These are phyloP conservation scores for Trichophyton benhamiae DNA, from an alignment of 2,329 filamentous ascomycete genomes.

Conservation along the genomic window DNA sequence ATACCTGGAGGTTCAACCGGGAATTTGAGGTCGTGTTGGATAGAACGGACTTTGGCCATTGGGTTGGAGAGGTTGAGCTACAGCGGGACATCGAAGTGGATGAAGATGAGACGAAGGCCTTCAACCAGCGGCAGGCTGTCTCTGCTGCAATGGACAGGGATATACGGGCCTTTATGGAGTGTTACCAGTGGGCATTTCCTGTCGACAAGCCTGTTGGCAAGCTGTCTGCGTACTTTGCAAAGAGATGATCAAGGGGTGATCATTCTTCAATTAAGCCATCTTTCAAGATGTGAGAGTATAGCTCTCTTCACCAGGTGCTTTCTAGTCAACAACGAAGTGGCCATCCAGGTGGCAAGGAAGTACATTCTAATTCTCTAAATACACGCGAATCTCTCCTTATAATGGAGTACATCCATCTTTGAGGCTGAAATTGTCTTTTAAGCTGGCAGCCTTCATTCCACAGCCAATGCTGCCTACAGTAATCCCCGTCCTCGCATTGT, in stretches of 20 bases:
- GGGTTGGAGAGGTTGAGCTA: conserved; percentile 24
- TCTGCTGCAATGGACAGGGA: conserved; percentile 12
- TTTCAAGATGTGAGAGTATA: too few species aligned
- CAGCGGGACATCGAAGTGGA: conserved; percentile 13
- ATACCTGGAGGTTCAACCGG: conserved; percentile 19
- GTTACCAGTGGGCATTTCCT: conserved; percentile 18
- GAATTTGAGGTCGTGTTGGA: conserved; percentile 22
- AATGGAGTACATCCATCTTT: too few species aligned
- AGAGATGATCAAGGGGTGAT: background rate
- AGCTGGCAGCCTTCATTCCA: too few species aligned
- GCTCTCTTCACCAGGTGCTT: too few species aligned
- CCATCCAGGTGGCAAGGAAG: too few species aligned
- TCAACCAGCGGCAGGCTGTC: conserved; percentile 3
- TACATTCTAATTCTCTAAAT: too few species aligned
- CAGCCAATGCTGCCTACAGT: too few species aligned
- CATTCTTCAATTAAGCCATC: too few species aligned
- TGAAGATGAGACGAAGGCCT: conserved; percentile 4
- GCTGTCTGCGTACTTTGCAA: conserved; percentile 20
- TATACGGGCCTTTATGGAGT: conserved; percentile 18
- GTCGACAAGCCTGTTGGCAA: conserved; percentile 18
- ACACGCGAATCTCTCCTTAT: too few species aligned
- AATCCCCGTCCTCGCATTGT: too few species aligned
- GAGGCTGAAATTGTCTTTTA: too few species aligned
- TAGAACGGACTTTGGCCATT: conserved; percentile 23
- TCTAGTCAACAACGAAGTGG: too few species aligned